These are phyloP conservation scores for Cyberlindnera galapagoensis DNA, from an alignment of 805 yeast genomes.

Conservation along the genomic window DNA sequence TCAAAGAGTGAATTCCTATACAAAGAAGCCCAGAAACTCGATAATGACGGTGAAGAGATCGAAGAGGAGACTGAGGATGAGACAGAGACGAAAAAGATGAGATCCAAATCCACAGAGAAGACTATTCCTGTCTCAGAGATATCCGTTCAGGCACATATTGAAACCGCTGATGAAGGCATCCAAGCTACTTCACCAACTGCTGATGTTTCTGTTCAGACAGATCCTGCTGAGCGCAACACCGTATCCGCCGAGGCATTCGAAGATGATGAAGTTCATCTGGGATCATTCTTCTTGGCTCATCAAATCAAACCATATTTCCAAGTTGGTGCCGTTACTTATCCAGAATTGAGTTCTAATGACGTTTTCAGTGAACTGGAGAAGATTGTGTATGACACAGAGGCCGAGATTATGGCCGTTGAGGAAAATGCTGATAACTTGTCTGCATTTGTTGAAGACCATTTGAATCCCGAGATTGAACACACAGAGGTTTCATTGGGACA, in stretches of 20 bases:
- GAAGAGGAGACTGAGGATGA: conserved; percentile 2
- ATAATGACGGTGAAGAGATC: too few species aligned
- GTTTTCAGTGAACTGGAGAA: conserved; percentile 14
- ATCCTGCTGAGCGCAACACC: conserved; percentile 3
- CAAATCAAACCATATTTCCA: conserved; percentile 14
- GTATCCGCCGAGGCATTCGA: conserved; percentile 23
- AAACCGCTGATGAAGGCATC: conserved; percentile 1
- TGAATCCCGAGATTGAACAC: conserved; percentile 21
- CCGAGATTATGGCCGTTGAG: conserved; percentile 28
- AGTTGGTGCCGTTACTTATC: conserved; percentile 18
- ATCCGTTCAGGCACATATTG: neutral
- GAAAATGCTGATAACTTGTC: conserved; percentile 25
- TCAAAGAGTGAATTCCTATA: conserved; percentile 12
- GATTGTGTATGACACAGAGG: conserved; percentile 23
- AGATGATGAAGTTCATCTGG: conserved; percentile 27
- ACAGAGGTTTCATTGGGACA: conserved; percentile 23
- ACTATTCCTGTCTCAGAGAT: neutral
- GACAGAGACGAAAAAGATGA: neutral
- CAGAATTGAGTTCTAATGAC: conserved; percentile 15
- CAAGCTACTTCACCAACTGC: conserved; percentile 2
- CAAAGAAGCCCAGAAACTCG: conserved; percentile 8
- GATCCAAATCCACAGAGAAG: conserved; percentile 1
- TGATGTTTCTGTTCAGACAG: conserved; percentile 14
- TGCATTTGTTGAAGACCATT: conserved; percentile 28
- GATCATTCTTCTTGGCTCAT: conserved; percentile 17